Percentiles rank a stretch among this genome's conserved stretches.
phyloP scores from a whole-genome alignment of 345 rosid species.

The Citrus hindsii region DNA sequence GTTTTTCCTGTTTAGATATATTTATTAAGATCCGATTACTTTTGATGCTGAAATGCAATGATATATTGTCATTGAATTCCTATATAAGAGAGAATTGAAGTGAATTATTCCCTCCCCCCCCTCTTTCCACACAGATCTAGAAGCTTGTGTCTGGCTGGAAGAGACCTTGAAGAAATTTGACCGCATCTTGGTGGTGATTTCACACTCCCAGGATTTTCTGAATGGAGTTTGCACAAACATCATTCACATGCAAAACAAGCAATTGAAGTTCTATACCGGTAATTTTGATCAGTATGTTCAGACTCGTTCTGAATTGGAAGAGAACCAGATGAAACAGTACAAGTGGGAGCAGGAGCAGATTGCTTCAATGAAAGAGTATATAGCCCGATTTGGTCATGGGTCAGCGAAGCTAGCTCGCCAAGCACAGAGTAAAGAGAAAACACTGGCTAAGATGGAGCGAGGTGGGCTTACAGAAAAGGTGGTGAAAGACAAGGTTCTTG shows the following conservation, averaged over 20 bases:
- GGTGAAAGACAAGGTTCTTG: slow-evolving; percentile 65
- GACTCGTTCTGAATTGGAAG: slow-evolving; percentile 92
- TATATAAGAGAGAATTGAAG: background rate
- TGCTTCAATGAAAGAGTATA: slow-evolving; percentile 94
- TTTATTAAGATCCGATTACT: background rate
- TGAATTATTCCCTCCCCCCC: background rate
- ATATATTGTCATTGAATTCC: background rate
- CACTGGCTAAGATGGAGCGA: slow-evolving; percentile 97
- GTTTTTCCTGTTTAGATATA: background rate
- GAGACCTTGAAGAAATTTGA: slow-evolving; percentile 89
- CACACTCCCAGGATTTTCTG: slow-evolving; percentile 97
- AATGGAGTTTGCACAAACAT: slow-evolving; percentile 97
- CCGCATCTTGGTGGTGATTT: slow-evolving; percentile 87
- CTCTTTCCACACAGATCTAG: slow-evolving; percentile 50
- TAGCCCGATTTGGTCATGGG: slow-evolving; percentile 98
- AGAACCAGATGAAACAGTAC: slow-evolving; percentile 99
- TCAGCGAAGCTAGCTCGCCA: slow-evolving; percentile 99
- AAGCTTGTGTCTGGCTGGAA: slow-evolving; percentile 99
- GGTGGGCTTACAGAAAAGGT: slow-evolving; percentile 97
- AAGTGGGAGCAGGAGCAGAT: slow-evolving; percentile 99
- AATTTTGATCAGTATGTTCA: slow-evolving; percentile 95
- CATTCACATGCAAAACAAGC: slow-evolving; percentile 94
- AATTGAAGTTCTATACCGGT: slow-evolving; percentile 77
- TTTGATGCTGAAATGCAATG: background rate
- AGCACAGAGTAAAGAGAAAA: slow-evolving; percentile 98